Base-by-base conservation (phyloP, 2,329 filamentous ascomycete genomes). In the Escovopsis weberi region DNA sequence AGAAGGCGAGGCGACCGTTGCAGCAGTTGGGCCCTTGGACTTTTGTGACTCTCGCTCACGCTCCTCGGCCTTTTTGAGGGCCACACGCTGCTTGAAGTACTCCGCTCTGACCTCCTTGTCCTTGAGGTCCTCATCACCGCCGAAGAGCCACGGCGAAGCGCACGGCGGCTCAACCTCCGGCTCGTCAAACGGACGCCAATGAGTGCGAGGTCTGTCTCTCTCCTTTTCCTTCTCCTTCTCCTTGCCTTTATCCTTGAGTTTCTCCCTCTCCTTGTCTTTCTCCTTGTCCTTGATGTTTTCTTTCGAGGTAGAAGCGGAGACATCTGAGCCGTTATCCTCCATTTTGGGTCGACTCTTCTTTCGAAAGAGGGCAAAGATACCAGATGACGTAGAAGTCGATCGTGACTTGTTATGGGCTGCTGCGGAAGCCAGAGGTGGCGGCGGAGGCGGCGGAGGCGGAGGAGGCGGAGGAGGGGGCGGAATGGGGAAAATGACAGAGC, bases 141-240 rank as follows among this genome's bases (percentile, higher is more conserved):
- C 48, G 23, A 46, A 50, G 26, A 51, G 33, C 53, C 54, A 55
- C 33, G 49, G 45, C 9, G 51, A 47, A 9, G 46, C 40, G 15
- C 50, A 53, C 6, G 54, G 51, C n/a, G 48, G 49, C 12, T 46
- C 43, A 7, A 35, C 36, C n/a, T 45, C 37, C 3, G 42, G 36
- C n/a, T 53, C 47, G 2, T 54, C 51, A 37, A 57, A 57, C 11
- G 53, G 55, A 19, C 43, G 45, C 55, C 55, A 57, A 32, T 54
- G 47, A 15, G 48, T 36, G 28, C 40, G 42, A 7, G 54, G 53
- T 2, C 47, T 6, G 9, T 50, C 35, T 23, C 18, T 37, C 23
- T 19, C 35, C 15, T 19, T 37, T 4, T 23, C 35, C 15, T 37
- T 37, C 18, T n/a, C 35, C 18, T 23, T 37, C 6, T 23, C 35